Percentiles rank a stretch among this genome's conserved stretches.
Conservation (phyloP, 2,329 filamentous ascomycete species). For the Paradendryphiella salina region DNA sequence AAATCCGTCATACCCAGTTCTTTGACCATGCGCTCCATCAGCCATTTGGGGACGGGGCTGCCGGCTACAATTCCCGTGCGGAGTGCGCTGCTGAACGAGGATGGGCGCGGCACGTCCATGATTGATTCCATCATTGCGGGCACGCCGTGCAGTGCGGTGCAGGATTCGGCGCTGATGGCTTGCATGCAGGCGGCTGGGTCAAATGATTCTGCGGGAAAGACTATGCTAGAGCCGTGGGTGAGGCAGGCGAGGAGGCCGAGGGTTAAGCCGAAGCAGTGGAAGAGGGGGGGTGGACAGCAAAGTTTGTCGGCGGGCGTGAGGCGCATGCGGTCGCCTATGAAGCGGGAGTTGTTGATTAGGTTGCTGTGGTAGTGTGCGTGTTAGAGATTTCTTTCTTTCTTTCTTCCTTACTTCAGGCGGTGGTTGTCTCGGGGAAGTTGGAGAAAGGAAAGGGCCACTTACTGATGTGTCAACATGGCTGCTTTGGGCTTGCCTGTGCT, state of each 20-base stretch:
- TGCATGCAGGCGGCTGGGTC: slow-evolving; percentile 67
- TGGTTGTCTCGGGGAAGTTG: no score
- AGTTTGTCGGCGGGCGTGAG: slow-evolving; percentile 67
- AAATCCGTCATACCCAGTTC: slow-evolving; percentile 77
- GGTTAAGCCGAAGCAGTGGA: slow-evolving; percentile 84
- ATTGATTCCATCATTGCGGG: slow-evolving; percentile 81
- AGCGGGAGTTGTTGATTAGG: slow-evolving; percentile 47
- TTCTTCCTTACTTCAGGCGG: no score
- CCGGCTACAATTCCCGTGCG: slow-evolving; percentile 80
- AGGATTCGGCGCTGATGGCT: slow-evolving; percentile 58
- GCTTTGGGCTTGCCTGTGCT: slow-evolving; percentile 47
- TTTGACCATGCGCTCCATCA: slow-evolving; percentile 73
- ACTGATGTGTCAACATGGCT: slow-evolving; percentile 48
- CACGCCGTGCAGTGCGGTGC: slow-evolving; percentile 76
- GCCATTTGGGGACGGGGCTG: slow-evolving; percentile 71
- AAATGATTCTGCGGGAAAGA: slow-evolving; percentile 74
- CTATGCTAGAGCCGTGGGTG: slow-evolving; percentile 74
- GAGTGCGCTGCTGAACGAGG: slow-evolving; percentile 52
- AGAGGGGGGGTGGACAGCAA: slow-evolving; percentile 81
- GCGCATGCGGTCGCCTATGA: slow-evolving; percentile 69
- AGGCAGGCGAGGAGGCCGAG: slow-evolving; percentile 72
- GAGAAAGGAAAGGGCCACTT: slow-evolving; percentile 6
- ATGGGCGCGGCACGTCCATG: slow-evolving; percentile 54
- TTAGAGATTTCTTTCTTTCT: not conserved
- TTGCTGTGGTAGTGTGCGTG: slow-evolving; percentile 29